phyloP scores from a whole-genome alignment of 345 rosid genomes.

The Arabis hirsuta region DNA sequence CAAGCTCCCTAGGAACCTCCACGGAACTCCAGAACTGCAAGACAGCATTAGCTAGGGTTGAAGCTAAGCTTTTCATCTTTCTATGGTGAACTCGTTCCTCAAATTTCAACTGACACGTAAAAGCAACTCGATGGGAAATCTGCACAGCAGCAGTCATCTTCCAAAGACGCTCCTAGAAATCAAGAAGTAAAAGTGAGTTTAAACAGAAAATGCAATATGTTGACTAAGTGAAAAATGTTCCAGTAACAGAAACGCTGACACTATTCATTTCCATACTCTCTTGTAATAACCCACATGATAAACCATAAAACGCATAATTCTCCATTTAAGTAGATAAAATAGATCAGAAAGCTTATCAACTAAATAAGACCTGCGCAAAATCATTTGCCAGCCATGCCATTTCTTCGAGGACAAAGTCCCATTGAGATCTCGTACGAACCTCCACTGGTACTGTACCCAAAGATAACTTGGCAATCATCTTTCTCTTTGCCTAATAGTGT shows the following conservation, averaged over 20 bases:
- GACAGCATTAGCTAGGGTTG: slow-evolving; percentile 70
- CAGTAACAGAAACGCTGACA: slow-evolving; percentile 11
- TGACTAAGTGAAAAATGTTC: slow-evolving; percentile 11
- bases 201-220: slow-evolving; percentile 25
- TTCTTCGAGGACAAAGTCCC: slow-evolving; percentile 99
- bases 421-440: slow-evolving; percentile 61
- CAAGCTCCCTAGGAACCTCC: slow-evolving; percentile 48
- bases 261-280: slow-evolving; percentile 3
- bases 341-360: slow-evolving; percentile 40
- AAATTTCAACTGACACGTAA: slow-evolving; percentile 57
- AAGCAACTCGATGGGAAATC: slow-evolving; percentile 70
- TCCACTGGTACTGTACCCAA: slow-evolving; percentile 52
- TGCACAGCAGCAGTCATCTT: slow-evolving; percentile 93
- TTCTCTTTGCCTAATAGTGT: slow-evolving; percentile 72
- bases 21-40: slow-evolving; percentile 89
- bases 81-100: slow-evolving; percentile 52
- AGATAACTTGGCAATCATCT: slow-evolving; percentile 83
- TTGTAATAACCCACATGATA: slow-evolving; percentile 3
- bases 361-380: slow-evolving; percentile 81
- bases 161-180: slow-evolving; percentile 93
- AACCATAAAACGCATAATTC: slow-evolving; percentile 24
- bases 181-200: slow-evolving; percentile 14
- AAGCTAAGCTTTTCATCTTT: slow-evolving; percentile 68
- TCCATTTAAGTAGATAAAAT: slow-evolving; percentile 7
- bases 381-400: slow-evolving; percentile 99